A percentile compares a stretch with the other conserved stretches of the same genome.
Conservation (phyloP, 305 asterid species). For the Fraxinus angustifolia region DNA sequence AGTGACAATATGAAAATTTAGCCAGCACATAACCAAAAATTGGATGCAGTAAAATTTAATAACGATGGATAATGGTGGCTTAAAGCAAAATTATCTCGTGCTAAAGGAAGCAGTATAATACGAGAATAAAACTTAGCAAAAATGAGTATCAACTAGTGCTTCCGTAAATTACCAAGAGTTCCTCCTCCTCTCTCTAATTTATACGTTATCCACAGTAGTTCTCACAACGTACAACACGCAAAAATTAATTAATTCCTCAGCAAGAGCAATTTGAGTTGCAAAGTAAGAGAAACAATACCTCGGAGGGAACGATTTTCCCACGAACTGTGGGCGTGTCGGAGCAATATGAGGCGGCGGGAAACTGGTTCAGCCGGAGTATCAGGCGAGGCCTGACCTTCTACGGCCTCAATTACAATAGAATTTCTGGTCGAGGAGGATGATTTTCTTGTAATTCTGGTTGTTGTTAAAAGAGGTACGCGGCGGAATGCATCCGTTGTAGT, state of each 20-base stretch:
- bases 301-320: slow-evolving; percentile 67
- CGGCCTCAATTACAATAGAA: slow-evolving; percentile 34
- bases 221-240: background rate
- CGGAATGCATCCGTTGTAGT: slow-evolving; percentile 15
- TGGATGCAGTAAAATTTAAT: background rate
- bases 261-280: background rate
- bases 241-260: background rate
- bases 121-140: background rate
- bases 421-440: slow-evolving; percentile 25
- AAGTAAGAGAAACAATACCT: slow-evolving; percentile 37
- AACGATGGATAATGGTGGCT: background rate
- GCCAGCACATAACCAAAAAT: background rate
- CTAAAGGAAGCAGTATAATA: background rate
- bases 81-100: background rate
- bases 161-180: background rate
- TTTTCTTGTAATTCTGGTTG: slow-evolving; percentile 19
- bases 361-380: slow-evolving; percentile 36
- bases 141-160: background rate
- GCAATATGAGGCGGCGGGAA: slow-evolving; percentile 78
- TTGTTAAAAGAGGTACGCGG: slow-evolving; percentile 14
- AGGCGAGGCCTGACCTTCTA: slow-evolving; percentile 34
- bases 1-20: background rate
- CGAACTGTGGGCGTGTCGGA: slow-evolving; percentile 81
- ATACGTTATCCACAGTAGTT: background rate
- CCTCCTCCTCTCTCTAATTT: background rate